Evolutionary conservation across 2,329 filamentous ascomycete species (phyloP).

Genomic region (Ophiostoma fasciatum): DNA sequence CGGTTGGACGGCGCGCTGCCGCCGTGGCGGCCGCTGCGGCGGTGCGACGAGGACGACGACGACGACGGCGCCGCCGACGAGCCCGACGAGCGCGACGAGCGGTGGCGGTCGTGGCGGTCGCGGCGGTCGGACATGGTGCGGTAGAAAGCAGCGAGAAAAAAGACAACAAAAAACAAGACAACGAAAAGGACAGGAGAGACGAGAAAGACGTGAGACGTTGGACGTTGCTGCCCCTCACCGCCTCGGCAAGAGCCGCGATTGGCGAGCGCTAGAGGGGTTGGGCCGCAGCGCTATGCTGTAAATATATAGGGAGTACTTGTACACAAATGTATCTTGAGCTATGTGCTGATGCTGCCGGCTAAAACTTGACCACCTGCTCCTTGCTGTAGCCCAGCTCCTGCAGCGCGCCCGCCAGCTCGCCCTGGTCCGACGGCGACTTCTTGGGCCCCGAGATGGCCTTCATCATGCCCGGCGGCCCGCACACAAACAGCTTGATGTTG

Average conservation of each 20-base stretch:
- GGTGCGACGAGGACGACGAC: constrained; percentile 7
- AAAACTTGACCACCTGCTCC: constrained; percentile 95
- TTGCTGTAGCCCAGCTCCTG: constrained; percentile 38
- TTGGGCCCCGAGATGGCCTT: constrained; percentile 83
- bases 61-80: constrained; percentile 5
- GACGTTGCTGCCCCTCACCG: background rate
- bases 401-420: constrained; percentile 68
- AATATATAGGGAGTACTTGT: too few species aligned
- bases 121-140: constrained; percentile 8
- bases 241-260: too few species aligned
- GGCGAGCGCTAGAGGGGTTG: too few species aligned
- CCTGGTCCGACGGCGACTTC: constrained; percentile 86
- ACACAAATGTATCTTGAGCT: too few species aligned
- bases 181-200: background rate
- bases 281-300: too few species aligned
- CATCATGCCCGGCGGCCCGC: constrained; percentile 84
- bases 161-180: background rate
- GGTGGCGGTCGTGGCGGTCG: background rate
- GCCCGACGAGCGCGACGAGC: constrained; percentile 6
- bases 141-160: background rate
- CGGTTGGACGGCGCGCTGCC: constrained; percentile 7
- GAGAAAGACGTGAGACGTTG: too few species aligned
- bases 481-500: constrained; percentile 94
- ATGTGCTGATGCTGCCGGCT: too few species aligned
- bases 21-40: constrained; percentile 8